Evolutionary conservation across 208 protist genomes (phyloP), one percentile per base, ranked within the genome.

Genomic region (Crithidia fasciculata): DNA sequence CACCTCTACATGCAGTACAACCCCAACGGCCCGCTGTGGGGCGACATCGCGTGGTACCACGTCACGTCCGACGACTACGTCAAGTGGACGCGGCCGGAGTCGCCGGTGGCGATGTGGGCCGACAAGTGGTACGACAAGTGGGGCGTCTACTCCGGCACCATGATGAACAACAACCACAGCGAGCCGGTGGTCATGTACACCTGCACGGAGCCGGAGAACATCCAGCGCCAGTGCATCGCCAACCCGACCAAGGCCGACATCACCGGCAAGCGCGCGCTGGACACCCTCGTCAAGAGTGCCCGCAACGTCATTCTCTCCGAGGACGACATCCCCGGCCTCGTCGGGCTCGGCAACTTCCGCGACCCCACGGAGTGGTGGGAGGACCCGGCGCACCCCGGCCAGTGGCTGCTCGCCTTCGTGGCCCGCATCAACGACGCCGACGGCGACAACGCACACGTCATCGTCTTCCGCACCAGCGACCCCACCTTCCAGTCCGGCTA

Each of bases 1-100:
- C 76, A 91, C 69, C 68, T 85, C 49, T 87, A 86, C 83, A 86
- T 88, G 75, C 86, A 91, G 79, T 87, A 90, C 68, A 87, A 89
- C 70, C 84, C 84, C 5, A 44, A 74, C 64, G 66, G 61, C 60
- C 62, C 83, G 15, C 49, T 86, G 39, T 82, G 72, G 73, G 78
- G 71, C 40, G 74, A 81, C 67, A 81, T 74, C 56, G 65, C 56
- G 56, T 88, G 83, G 83, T 88, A 85, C 56, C 79, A 87, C 69
- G 72, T 82, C n/a, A 82, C 82, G 10, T 80, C 75, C 37, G 53
- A 52, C n/a, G 75, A 87, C 76, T 84, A 87, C 72, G 75, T 82
- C 52, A 72, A 81, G 49, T 87, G 83, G 83, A 52, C 57, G 19
- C 78, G 78, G 41, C 37, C 59, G 52, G 43, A 60, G 9, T 28